Percentiles rank a stretch among this genome's conserved stretches.
phyloP scores from a whole-genome alignment of 345 rosid genomes.

The Eucalyptus cloeziana region DNA sequence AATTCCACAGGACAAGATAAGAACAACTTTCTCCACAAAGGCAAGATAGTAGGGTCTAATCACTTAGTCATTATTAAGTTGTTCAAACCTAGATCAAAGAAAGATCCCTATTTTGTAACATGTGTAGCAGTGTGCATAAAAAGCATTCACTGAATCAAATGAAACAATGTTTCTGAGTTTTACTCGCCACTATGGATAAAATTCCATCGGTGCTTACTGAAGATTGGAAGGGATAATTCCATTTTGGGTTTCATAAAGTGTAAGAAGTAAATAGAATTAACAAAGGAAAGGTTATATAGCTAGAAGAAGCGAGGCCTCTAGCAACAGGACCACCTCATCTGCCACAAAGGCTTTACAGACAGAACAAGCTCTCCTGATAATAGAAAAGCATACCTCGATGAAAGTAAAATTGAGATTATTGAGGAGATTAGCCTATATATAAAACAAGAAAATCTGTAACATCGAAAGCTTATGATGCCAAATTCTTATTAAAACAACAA shows the following conservation, averaged over 20 bases:
- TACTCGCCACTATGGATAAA: background rate
- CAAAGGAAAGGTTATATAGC: background rate
- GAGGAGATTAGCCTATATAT: background rate
- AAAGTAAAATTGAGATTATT: background rate
- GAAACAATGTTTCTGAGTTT: background rate
- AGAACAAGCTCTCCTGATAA: background rate
- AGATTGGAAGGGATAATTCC: background rate
- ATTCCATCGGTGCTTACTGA: background rate
- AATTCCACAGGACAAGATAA: background rate
- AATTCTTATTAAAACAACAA: background rate
- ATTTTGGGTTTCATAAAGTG: background rate
- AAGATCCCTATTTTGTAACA: background rate
- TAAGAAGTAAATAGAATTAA: background rate
- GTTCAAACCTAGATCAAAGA: no score
- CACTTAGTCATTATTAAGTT: no score
- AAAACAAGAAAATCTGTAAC: background rate
- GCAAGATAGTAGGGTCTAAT: background rate
- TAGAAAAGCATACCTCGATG: background rate
- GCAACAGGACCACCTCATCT: background rate
- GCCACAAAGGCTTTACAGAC: background rate
- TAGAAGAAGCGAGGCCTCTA: background rate
- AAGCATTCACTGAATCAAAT: background rate
- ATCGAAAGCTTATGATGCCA: background rate
- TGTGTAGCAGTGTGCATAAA: background rate
- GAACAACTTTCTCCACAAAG: background rate